Evolutionary conservation across 2,329 filamentous ascomycete species (phyloP).

Genomic region (Trichoderma guizhouense): DNA sequence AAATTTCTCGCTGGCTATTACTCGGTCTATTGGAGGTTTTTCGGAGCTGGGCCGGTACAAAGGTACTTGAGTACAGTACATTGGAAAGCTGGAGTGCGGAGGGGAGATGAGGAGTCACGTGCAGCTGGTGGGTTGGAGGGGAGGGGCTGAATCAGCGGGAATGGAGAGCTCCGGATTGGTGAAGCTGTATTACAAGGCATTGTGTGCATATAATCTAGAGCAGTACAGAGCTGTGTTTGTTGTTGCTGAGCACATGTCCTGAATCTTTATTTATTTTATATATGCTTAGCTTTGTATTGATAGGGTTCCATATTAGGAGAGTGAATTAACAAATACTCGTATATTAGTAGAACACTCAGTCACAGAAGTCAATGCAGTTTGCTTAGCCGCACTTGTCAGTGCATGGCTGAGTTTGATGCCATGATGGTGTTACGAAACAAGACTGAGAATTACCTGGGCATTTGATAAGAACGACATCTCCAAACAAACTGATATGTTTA

Average conservation of each 20-base stretch:
- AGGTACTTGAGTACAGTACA: background rate
- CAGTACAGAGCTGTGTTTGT: background rate
- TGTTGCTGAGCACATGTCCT: background rate
- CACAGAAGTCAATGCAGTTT: background rate
- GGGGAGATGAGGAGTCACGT: constrained; percentile 18
- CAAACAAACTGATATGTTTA: accelerated
- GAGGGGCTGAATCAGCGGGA: constrained; percentile 5
- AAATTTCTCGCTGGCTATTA: constrained; percentile 44
- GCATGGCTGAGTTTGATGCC: background rate
- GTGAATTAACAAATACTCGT: background rate
- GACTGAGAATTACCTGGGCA: background rate
- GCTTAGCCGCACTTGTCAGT: background rate
- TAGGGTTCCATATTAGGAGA: background rate
- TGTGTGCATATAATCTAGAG: background rate
- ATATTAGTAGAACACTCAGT: background rate
- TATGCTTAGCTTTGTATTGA: background rate
- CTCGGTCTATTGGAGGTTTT: constrained; percentile 26
- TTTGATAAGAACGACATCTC: background rate
- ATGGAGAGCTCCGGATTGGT: constrained; percentile 8
- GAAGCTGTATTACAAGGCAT: background rate
- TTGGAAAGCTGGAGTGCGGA: constrained; percentile 11
- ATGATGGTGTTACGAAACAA: background rate
- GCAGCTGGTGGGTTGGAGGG: background rate
- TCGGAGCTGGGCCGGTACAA: constrained; percentile 26
- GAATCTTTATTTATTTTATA: no score